These are phyloP conservation scores for Mortierella sp. DNA, from an alignment of 371 early-diverging fungal species.

Conservation along the genomic window DNA sequence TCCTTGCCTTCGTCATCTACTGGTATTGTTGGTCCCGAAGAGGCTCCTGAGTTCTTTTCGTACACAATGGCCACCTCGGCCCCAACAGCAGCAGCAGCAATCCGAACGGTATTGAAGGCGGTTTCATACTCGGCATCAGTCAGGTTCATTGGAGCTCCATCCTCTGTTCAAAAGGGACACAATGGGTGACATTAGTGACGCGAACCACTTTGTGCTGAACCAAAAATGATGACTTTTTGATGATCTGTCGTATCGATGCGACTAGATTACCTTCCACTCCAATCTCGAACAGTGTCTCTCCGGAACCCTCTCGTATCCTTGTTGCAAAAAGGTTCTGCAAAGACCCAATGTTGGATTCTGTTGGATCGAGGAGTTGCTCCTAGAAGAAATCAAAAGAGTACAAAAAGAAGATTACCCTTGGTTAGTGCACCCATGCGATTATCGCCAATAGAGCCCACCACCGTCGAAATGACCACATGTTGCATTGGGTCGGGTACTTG, in stretches of 20 bases:
- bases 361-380: slow-evolving; percentile 59
- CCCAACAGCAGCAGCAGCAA: slow-evolving; percentile 58
- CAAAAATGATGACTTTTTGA: too few species aligned
- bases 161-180: slow-evolving; percentile 57
- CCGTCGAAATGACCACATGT: neutral
- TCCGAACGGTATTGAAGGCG: slow-evolving; percentile 59
- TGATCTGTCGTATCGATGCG: neutral
- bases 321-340: slow-evolving; percentile 57
- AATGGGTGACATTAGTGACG: too few species aligned
- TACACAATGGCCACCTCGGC: slow-evolving; percentile 77
- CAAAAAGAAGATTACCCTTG: neutral
- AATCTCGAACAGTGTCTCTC: slow-evolving; percentile 82
- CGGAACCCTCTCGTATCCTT: slow-evolving; percentile 73
- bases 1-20: slow-evolving; percentile 12
- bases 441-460: slow-evolving; percentile 5
- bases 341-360: slow-evolving; percentile 56
- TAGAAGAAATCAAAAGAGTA: slow-evolving; percentile 4
- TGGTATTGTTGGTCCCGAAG: slow-evolving; percentile 10
- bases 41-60: slow-evolving; percentile 48
- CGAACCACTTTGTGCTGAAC: neutral
- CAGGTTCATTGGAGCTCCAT: slow-evolving; percentile 77
- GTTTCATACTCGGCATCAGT: slow-evolving; percentile 66
- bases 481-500: neutral
- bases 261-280: slow-evolving; percentile 75
- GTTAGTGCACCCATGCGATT: neutral